A percentile compares a stretch with the other conserved stretches of the same genome.
Conservation (phyloP, 352 stramenopile genomes). For the Pythium oligandrum region DNA sequence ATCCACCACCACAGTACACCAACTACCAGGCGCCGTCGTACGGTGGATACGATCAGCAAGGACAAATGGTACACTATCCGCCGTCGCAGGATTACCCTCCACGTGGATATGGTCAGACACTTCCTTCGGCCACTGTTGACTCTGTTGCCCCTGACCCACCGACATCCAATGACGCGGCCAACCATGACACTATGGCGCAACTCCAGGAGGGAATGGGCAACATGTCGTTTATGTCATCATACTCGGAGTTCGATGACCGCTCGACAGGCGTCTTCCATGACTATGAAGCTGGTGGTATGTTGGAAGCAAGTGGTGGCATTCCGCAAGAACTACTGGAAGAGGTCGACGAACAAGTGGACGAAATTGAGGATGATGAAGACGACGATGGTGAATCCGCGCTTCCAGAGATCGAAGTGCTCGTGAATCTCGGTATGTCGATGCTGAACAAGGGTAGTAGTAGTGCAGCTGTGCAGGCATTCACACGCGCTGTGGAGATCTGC, state of each 20-base stretch:
- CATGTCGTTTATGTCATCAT: constrained; percentile 32
- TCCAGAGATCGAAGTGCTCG: constrained; percentile 79
- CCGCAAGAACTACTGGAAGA: constrained; percentile 12
- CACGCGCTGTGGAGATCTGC: constrained; percentile 78
- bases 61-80: background rate
- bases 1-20: background rate
- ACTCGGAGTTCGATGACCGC: constrained; percentile 29
- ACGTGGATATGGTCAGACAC: background rate
- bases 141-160: constrained; percentile 16
- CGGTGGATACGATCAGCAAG: background rate
- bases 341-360: constrained; percentile 13
- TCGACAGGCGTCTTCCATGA: constrained; percentile 18
- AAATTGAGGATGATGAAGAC: constrained; percentile 36
- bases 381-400: constrained; percentile 58
- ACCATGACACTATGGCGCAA: constrained; percentile 9
- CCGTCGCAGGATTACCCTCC: constrained; percentile 3
- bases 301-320: background rate
- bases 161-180: constrained; percentile 10
- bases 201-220: constrained; percentile 22
- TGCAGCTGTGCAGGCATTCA: constrained; percentile 76
- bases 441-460: constrained; percentile 77
- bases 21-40: background rate
- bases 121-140: constrained; percentile 7
- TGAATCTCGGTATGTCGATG: constrained; percentile 77
- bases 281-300: background rate